Evolutionary conservation across 148 eudicot species (phyloP).

Genomic region (Linanthus parryae): DNA sequence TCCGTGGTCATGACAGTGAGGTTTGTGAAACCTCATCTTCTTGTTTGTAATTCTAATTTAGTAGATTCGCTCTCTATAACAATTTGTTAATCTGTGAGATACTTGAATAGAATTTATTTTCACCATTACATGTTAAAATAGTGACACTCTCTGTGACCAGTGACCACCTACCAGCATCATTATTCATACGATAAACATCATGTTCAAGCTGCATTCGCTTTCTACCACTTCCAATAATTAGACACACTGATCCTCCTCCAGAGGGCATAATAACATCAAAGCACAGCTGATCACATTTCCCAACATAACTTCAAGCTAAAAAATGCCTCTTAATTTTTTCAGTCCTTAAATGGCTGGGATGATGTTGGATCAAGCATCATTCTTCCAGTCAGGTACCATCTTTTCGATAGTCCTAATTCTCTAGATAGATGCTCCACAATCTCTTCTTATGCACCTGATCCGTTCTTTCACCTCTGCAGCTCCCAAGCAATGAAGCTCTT

Average conservation of each 20-base stretch:
- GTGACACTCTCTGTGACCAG: not conserved
- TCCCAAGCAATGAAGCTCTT: not conserved
- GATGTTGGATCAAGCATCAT: too few species aligned
- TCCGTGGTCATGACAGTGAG: conserved; percentile 98
- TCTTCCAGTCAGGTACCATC: too few species aligned
- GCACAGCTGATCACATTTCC: not conserved
- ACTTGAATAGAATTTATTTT: too few species aligned
- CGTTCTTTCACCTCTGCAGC: not conserved
- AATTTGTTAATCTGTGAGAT: too few species aligned
- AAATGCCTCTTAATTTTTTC: too few species aligned
- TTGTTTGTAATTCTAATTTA: too few species aligned
- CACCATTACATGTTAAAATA: not conserved
- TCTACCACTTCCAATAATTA: not conserved
- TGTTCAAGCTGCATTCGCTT: not conserved
- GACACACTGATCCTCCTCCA: not conserved
- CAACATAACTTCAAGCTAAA: not conserved
- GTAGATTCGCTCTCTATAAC: too few species aligned
- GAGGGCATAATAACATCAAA: not conserved
- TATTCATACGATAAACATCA: not conserved
- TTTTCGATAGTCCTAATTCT: not conserved
- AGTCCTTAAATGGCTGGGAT: too few species aligned
- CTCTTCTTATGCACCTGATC: not conserved
- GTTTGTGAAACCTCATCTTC: conserved; percentile 25
- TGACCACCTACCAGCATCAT: not conserved
- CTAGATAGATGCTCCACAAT: not conserved